phyloP scores from a whole-genome alignment of 2,329 filamentous ascomycete species.

The Fusarium pseudoanthophilum region DNA sequence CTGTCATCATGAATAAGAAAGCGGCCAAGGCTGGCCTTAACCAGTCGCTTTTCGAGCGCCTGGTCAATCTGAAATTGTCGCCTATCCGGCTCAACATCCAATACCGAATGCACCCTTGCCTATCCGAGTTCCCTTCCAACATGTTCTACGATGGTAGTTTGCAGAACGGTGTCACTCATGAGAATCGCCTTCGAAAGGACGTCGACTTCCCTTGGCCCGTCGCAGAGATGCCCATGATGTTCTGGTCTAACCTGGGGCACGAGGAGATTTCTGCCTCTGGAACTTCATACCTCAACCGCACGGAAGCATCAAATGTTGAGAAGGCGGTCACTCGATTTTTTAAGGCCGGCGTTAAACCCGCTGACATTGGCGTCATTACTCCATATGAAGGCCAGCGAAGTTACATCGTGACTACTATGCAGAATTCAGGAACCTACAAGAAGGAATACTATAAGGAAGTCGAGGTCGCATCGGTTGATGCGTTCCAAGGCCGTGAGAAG shows the following conservation, averaged over 20 bases:
- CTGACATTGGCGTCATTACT: slow-evolving; percentile 96
- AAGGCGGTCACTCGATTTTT: slow-evolving; percentile 99
- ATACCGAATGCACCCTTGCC: slow-evolving; percentile 98
- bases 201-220: slow-evolving; percentile 99
- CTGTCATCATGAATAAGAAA: slow-evolving; percentile 99
- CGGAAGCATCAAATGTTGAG: slow-evolving; percentile 96
- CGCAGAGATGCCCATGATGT: slow-evolving; percentile 97
- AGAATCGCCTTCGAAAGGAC: slow-evolving; percentile 87
- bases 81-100: slow-evolving; percentile 96
- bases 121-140: slow-evolving; percentile 97
- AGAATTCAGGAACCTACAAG: slow-evolving; percentile 95
- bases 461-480: slow-evolving; percentile 97
- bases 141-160: slow-evolving; percentile 99
- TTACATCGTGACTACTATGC: slow-evolving; percentile 99
- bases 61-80: slow-evolving; percentile 89
- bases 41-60: slow-evolving; percentile 96
- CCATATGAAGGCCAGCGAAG: slow-evolving; percentile 98
- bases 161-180: slow-evolving; percentile 94
- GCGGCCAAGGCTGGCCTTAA: slow-evolving; percentile 97
- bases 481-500: slow-evolving; percentile 98
- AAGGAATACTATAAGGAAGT: slow-evolving; percentile 99
- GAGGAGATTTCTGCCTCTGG: slow-evolving; percentile 98
- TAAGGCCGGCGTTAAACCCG: slow-evolving; percentile 95
- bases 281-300: slow-evolving; percentile 97
- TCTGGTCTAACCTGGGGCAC: slow-evolving; percentile 97